Conservation (phyloP, 768 basidiomycete genomes). For the Lactifluus pinguis region DNA sequence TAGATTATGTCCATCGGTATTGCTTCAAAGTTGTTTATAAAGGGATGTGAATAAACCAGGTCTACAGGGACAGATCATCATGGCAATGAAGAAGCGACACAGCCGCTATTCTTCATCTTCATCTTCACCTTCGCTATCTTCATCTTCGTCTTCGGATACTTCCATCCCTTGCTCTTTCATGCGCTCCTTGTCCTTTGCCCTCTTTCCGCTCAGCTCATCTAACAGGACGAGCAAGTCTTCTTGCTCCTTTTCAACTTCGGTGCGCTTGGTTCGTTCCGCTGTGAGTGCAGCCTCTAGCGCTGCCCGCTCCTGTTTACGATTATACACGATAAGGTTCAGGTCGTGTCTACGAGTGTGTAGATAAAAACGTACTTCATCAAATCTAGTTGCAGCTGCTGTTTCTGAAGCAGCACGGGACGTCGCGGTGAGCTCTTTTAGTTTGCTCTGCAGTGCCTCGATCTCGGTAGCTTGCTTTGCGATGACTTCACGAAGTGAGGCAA, state of each 20-base stretch:
- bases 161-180: slow-evolving; percentile 71
- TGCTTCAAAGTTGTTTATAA: no score
- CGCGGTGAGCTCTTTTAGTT: slow-evolving; percentile 39
- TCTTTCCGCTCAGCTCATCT: slow-evolving; percentile 84
- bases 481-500: slow-evolving; percentile 75
- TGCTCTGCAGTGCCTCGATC: slow-evolving; percentile 56
- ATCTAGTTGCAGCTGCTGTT: background rate
- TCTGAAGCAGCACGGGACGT: slow-evolving; percentile 2
- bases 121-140: slow-evolving; percentile 50
- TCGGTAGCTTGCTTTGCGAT: slow-evolving; percentile 77
- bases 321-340: background rate
- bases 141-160: slow-evolving; percentile 89
- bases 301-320: slow-evolving; percentile 31
- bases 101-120: slow-evolving; percentile 15
- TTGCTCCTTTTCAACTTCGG: slow-evolving; percentile 90
- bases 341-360: background rate
- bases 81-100: no score
- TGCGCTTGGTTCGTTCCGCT: slow-evolving; percentile 53
- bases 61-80: no score
- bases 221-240: slow-evolving; percentile 90
- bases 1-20: no score
- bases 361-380: slow-evolving; percentile 5
- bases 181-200: slow-evolving; percentile 71
- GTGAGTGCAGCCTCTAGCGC: slow-evolving; percentile 46
- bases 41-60: no score